Evolutionary conservation across 306 rosid genomes (phyloP), one percentile per base, ranked within the genome.

Genomic region (Argentina anserina): DNA sequence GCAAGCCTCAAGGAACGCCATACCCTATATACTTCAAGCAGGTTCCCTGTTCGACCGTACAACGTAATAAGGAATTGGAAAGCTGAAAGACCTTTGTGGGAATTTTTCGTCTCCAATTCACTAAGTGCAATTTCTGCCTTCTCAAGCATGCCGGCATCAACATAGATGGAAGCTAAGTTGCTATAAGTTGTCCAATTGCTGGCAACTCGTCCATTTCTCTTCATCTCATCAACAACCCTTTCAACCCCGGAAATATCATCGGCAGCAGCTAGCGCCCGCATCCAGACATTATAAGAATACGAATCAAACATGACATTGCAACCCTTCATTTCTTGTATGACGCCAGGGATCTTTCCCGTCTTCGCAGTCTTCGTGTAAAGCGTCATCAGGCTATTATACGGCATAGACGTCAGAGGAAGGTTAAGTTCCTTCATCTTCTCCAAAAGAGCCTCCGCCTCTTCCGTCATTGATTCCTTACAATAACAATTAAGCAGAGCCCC

Each of bases 1-100:
- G 93, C 94, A 84, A 94, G 73, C 85, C 91, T 88, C 71, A 89
- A 87, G 41, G 97, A 94, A 67, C 97, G 95, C 99, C 99, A 91
- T 40, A 89, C 81, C 73, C 91, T 84, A 70, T 91, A 84, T 75
- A 91, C 92, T 81, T 91, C 97, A 31, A 56, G 56, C 53, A 91
- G 69, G 45, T 88, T 88, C 68, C 90, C 91, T 0, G 84, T 88
- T 79, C 81, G 75, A 66, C 96, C 96, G 65, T 89, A 91, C 75
- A 94, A 81, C 3, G 96, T 91, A 69, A 94, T 84, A 53, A 94
- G 85, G 82, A 89, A 94, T 70, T 91, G 95, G 80, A 78, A 94
- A 53, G 96, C 96, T 47, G 84, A 75, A 65, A 85, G 88, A 74
- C 91, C 84, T 76, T 63, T 76, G 77, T 63, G 6, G 59, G 84